These are phyloP conservation scores for Truncatella angustata DNA, from an alignment of 2,329 filamentous ascomycete species.

Conservation along the genomic window DNA sequence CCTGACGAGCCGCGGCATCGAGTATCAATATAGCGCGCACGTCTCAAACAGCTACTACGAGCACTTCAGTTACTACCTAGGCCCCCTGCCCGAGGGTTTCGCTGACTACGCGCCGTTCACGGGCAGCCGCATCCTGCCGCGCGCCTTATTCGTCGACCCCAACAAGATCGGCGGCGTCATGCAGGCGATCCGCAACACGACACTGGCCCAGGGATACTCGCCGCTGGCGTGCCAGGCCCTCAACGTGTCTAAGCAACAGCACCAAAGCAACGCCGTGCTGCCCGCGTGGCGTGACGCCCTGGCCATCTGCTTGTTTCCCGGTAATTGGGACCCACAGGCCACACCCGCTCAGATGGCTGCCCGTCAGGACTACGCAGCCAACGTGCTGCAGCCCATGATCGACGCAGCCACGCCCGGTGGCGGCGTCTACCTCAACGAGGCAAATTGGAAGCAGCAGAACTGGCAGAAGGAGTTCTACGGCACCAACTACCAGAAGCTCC, in stretches of 20 bases:
- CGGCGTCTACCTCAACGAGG: conserved; percentile 36
- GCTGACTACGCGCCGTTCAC: background rate
- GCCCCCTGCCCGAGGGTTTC: conserved; percentile 24
- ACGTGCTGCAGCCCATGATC: background rate
- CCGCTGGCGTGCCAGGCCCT: conserved; percentile 27
- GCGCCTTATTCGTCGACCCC: background rate
- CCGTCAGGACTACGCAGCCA: background rate
- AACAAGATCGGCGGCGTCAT: background rate
- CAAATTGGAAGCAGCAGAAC: conserved; percentile 29
- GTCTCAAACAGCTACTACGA: conserved; percentile 25
- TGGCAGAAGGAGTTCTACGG: conserved; percentile 34
- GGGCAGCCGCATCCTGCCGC: background rate
- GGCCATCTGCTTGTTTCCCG: conserved; percentile 11
- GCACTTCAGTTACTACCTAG: conserved; percentile 31
- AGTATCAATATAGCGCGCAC: conserved; percentile 18
- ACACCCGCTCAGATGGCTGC: conserved; percentile 20
- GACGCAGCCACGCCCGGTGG: conserved; percentile 26
- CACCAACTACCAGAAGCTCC: conserved; percentile 28
- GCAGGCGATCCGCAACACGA: conserved; percentile 17
- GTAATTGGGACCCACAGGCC: conserved; percentile 16
- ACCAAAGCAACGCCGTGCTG: conserved; percentile 27
- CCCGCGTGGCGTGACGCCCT: conserved; percentile 32
- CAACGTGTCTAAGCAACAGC: conserved; percentile 22
- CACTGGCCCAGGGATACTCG: conserved; percentile 27
- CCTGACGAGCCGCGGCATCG: conserved; percentile 18